These are phyloP conservation scores for Neopestalotiopsis sp. DNA, from an alignment of 2,329 filamentous ascomycete genomes.

Conservation along the genomic window DNA sequence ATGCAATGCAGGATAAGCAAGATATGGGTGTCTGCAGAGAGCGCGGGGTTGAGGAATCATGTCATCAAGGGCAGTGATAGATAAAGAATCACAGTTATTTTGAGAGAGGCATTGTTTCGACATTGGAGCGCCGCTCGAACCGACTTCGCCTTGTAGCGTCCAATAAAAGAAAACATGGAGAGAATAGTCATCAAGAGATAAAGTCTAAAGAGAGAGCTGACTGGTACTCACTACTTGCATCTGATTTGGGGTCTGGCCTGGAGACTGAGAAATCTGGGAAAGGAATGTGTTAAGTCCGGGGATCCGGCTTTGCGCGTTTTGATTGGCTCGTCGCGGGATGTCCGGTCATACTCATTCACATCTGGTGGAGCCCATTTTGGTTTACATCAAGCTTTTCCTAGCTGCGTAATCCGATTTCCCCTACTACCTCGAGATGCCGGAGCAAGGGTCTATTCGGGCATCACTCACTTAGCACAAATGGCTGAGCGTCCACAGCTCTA, in stretches of 20 bases:
- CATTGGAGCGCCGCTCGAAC: too few species aligned
- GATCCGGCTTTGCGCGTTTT: neutral
- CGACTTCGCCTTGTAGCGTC: too few species aligned
- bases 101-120: too few species aligned
- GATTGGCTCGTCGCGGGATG: neutral
- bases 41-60: neutral
- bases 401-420: neutral
- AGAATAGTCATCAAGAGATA: too few species aligned
- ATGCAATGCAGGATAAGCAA: neutral
- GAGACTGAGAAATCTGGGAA: neutral
- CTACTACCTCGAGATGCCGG: neutral
- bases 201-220: too few species aligned
- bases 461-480: neutral
- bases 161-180: too few species aligned
- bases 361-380: neutral
- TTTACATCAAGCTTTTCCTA: neutral
- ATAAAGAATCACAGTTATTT: too few species aligned
- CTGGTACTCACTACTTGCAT: too few species aligned
- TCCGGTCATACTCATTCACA: neutral
- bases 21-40: neutral
- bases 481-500: neutral
- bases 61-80: too few species aligned
- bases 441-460: neutral
- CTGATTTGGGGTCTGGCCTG: neutral
- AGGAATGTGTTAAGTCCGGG: neutral